Conservation (phyloP, 164 flowering plant species). For the Aristolochia californica region DNA sequence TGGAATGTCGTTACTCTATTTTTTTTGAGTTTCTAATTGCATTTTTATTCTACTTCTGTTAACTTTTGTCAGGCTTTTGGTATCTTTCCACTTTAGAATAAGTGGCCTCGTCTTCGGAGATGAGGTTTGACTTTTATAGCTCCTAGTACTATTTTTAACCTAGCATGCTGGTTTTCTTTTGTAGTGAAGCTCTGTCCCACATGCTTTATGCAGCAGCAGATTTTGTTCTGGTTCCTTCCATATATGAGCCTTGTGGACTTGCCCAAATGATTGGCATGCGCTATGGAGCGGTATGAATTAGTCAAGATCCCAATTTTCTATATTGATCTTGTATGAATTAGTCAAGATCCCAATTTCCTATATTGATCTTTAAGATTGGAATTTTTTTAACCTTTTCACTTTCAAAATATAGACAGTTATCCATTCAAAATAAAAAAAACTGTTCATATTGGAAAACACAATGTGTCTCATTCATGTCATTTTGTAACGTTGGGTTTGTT, state of each 20-base stretch:
- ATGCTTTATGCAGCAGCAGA: conserved; percentile 73
- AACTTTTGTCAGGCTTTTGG: not conserved
- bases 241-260: conserved; percentile 70
- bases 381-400: no score
- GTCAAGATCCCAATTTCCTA: not conserved
- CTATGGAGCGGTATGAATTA: conserved; percentile 51
- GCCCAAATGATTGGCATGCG: conserved; percentile 74
- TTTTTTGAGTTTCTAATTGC: no score
- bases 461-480: no score
- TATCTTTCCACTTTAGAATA: not conserved
- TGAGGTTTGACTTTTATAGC: not conserved
- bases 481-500: no score
- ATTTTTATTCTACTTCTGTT: no score
- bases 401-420: no score
- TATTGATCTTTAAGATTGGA: no score
- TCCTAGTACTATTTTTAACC: not conserved
- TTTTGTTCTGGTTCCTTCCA: conserved; percentile 61
- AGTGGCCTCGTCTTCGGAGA: not conserved
- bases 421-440: no score
- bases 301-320: not conserved
- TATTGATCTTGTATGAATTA: conserved; percentile 23
- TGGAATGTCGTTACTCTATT: no score
- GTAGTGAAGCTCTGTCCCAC: conserved; percentile 63
- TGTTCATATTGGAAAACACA: no score
- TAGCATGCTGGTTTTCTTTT: not conserved